These are phyloP conservation scores for Barbarea vulgaris DNA, from an alignment of 345 rosid genomes.

Conservation along the genomic window DNA sequence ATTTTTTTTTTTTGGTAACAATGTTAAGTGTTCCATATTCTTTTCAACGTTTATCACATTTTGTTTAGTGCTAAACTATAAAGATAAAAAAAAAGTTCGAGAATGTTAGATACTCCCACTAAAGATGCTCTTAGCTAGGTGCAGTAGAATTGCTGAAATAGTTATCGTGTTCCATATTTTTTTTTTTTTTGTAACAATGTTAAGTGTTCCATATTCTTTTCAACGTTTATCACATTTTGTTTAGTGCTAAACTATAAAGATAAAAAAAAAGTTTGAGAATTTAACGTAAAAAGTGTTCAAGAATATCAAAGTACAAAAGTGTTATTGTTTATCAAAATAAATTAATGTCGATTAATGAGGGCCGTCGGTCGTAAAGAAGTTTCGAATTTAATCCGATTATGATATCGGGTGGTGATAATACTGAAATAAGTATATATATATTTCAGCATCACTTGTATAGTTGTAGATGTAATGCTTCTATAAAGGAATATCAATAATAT, in stretches of 20 bases:
- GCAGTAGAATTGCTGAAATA: background rate
- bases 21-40: too few relatives aligned
- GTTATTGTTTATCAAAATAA: constrained; percentile 7
- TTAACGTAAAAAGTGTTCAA: constrained; percentile 15
- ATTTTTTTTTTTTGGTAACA: too few relatives aligned
- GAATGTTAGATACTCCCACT: too few relatives aligned
- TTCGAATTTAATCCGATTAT: constrained; percentile 35
- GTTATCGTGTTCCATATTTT: background rate
- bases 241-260: background rate
- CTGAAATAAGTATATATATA: constrained; percentile 23
- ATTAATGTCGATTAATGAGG: constrained; percentile 23
- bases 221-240: background rate
- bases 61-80: too few relatives aligned
- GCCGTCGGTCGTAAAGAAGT: constrained; percentile 33
- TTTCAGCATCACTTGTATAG: constrained; percentile 22
- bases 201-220: too few relatives aligned
- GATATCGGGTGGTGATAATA: constrained; percentile 29
- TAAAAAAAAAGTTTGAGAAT: background rate
- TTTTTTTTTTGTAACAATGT: too few relatives aligned
- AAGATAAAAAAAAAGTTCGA: too few relatives aligned
- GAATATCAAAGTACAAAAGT: constrained; percentile 38
- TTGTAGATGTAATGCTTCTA: background rate
- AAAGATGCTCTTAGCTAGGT: too few relatives aligned
- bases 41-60: too few relatives aligned
- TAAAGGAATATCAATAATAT: background rate